Conservation (phyloP, 2,329 filamentous ascomycete species). For the Dothideomycetidae sp. region DNA sequence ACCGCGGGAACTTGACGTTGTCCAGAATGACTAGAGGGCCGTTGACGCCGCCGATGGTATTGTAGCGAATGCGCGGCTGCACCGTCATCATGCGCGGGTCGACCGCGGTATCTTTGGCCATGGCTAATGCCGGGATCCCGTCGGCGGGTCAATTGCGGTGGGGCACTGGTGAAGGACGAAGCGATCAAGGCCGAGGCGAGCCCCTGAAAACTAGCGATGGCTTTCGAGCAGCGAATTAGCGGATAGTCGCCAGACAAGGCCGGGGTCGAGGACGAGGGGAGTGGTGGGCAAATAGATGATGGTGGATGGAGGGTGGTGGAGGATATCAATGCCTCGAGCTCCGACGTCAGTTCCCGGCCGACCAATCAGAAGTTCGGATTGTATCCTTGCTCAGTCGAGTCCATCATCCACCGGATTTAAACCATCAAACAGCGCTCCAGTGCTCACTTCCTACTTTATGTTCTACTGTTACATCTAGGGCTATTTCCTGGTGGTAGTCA, state of each 20-base stretch:
- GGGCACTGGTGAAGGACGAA: not conserved
- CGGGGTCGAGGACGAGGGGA: no score
- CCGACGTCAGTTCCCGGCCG: not conserved
- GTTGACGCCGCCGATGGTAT: slow-evolving; percentile 96
- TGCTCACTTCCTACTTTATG: no score
- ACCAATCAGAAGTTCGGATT: no score
- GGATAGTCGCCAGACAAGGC: no score
- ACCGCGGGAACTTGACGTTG: slow-evolving; percentile 95
- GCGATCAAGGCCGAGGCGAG: not conserved
- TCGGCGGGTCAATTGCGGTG: not conserved
- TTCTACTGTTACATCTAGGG: no score
- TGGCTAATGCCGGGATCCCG: slow-evolving; percentile 11
- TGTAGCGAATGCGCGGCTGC: slow-evolving; percentile 74
- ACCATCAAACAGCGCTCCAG: no score
- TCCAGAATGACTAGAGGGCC: slow-evolving; percentile 95
- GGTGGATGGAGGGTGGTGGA: not conserved
- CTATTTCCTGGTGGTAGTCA: no score
- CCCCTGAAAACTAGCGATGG: not conserved
- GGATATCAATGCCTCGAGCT: not conserved
- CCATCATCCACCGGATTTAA: no score
- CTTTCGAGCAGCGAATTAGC: no score
- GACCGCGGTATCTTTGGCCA: slow-evolving; percentile 22
- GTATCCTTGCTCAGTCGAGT: no score
- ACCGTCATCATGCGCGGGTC: slow-evolving; percentile 42
- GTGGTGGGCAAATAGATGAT: not conserved